These are phyloP conservation scores for Aspergillus affinis DNA, from an alignment of 495 filamentous ascomycete genomes.

Conservation along the genomic window DNA sequence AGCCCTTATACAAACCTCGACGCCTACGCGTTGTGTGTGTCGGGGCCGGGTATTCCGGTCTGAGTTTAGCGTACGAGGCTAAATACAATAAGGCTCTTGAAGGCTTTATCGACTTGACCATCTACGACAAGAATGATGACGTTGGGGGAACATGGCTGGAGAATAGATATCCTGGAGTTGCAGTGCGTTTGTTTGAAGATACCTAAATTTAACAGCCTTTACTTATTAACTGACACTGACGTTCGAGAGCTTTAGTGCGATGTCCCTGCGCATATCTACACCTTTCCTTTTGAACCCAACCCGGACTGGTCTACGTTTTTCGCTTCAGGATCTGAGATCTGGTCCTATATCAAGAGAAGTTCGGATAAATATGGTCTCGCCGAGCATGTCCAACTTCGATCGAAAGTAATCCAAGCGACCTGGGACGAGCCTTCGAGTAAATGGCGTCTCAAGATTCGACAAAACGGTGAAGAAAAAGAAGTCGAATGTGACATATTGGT, in stretches of 20 bases:
- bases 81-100: not conserved
- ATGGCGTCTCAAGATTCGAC: conserved; percentile 4
- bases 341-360: conserved; percentile 51
- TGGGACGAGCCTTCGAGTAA: conserved; percentile 44
- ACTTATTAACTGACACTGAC: not conserved
- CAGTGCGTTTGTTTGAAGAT: not conserved
- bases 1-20: not conserved
- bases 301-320: conserved; percentile 57
- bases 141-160: not conserved
- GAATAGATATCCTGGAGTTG: conserved; percentile 5
- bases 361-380: conserved; percentile 54
- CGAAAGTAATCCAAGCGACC: conserved; percentile 37
- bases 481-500: conserved; percentile 2
- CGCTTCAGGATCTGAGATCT: conserved; percentile 55
- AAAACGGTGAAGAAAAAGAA: not conserved
- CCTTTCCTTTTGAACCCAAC: conserved; percentile 57
- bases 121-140: conserved; percentile 1
- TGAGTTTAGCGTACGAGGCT: conserved; percentile 1
- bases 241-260: conserved; percentile 34
- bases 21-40: not conserved
- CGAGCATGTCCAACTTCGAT: conserved; percentile 40
- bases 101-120: not conserved
- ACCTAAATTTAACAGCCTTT: too few relatives aligned
- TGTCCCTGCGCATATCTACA: conserved; percentile 52
- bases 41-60: not conserved